Percentiles rank a stretch among this genome's conserved stretches.
These are phyloP conservation scores for Saitozyma sp. DNA, from an alignment of 768 basidiomycete genomes.

Conservation along the genomic window DNA sequence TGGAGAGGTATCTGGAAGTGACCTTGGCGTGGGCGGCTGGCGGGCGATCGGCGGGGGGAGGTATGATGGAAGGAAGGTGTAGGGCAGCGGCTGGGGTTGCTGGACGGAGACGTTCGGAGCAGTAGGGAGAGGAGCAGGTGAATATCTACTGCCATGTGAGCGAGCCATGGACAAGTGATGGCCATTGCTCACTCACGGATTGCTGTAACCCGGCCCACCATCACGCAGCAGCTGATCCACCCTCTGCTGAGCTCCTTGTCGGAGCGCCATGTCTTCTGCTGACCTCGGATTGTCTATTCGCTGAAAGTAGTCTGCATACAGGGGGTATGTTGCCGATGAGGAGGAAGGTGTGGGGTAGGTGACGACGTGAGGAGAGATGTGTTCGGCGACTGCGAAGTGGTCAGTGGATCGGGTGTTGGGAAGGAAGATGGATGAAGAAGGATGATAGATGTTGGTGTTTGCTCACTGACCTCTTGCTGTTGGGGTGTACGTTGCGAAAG, in stretches of 20 bases:
- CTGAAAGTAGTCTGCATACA: constrained; percentile 27
- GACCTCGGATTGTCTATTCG: constrained; percentile 34
- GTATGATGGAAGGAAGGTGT: constrained; percentile 19
- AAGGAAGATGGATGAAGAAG: neutral
- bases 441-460: neutral
- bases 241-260: constrained; percentile 23
- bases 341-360: constrained; percentile 27
- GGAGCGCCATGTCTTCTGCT: constrained; percentile 33
- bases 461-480: constrained; percentile 41
- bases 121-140: neutral
- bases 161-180: neutral
- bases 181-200: constrained; percentile 7
- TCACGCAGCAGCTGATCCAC: constrained; percentile 18
- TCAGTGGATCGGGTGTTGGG: neutral
- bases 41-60: constrained; percentile 12
- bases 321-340: constrained; percentile 34
- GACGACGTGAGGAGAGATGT: constrained; percentile 36
- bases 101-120: neutral
- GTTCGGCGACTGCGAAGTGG: constrained; percentile 29
- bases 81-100: constrained; percentile 7
- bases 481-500: constrained; percentile 44
- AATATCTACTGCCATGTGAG: constrained; percentile 1
- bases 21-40: constrained; percentile 12
- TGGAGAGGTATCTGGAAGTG: constrained; percentile 7
- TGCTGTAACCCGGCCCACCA: constrained; percentile 14